Percentiles rank a stretch among this genome's conserved stretches.
Evolutionary conservation across 2,329 filamentous ascomycete genomes (phyloP).

Genomic region (Botrytis fabae): DNA sequence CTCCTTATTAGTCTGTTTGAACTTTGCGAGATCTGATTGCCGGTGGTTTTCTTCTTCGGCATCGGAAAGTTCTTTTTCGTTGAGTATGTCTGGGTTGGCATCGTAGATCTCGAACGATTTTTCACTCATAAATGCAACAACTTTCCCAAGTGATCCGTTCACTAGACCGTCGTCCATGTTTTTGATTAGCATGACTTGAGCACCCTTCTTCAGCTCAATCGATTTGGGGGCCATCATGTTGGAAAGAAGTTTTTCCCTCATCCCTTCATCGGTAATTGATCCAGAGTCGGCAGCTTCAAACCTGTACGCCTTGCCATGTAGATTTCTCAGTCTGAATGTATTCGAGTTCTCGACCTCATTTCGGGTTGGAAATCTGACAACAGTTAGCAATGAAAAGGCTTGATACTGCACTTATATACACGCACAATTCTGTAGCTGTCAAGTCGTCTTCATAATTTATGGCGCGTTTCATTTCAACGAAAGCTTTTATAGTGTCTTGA

Average conservation of each 20-base stretch:
- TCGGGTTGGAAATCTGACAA: constrained; percentile 75
- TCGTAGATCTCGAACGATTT: constrained; percentile 59
- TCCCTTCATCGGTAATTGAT: constrained; percentile 59
- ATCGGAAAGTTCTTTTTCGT: constrained; percentile 48
- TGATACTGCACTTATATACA: constrained; percentile 20
- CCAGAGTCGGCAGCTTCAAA: constrained; percentile 79
- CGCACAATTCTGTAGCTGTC: constrained; percentile 79
- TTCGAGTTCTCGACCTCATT: constrained; percentile 89
- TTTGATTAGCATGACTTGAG: constrained; percentile 99
- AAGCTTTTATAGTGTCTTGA: constrained; percentile 72
- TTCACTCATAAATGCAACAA: constrained; percentile 77
- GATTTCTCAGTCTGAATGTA: constrained; percentile 65
- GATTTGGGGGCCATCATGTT: constrained; percentile 91
- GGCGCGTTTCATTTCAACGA: constrained; percentile 70
- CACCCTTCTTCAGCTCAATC: constrained; percentile 82
- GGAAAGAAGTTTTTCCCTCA: constrained; percentile 74
- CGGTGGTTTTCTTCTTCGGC: constrained; percentile 40
- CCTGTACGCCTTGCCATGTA: constrained; percentile 66
- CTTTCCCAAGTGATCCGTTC: constrained; percentile 89
- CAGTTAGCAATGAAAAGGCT: constrained; percentile 31
- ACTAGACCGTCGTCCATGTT: constrained; percentile 93
- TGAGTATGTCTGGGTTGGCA: constrained; percentile 57
- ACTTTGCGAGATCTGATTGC: constrained; percentile 44
- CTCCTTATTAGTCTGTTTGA: constrained; percentile 37
- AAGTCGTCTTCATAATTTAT: constrained; percentile 72